Evolutionary conservation across 352 stramenopile species (phyloP).

Genomic region (Pseudoperonospora humuli): DNA sequence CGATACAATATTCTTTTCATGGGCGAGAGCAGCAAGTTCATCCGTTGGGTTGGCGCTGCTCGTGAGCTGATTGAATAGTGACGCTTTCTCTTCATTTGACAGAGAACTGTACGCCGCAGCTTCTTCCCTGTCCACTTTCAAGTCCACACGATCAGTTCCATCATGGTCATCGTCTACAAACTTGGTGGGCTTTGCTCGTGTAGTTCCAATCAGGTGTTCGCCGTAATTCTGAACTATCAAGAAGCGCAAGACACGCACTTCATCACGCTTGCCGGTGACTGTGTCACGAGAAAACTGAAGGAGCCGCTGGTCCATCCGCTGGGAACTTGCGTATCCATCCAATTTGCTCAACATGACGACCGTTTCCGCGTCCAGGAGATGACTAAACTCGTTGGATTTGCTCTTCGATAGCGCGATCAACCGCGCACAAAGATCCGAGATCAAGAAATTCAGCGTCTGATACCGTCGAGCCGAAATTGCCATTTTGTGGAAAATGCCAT

Average conservation of each 20-base stretch:
- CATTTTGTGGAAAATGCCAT: constrained; percentile 35
- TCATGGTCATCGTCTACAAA: constrained; percentile 46
- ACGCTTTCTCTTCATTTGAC: constrained; percentile 35
- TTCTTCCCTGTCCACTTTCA: constrained; percentile 45
- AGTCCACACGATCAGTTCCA: constrained; percentile 41
- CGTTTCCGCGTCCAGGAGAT: constrained; percentile 34
- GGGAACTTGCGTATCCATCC: constrained; percentile 54
- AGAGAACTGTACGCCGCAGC: constrained; percentile 29
- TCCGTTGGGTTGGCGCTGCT: constrained; percentile 19
- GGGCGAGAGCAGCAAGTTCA: constrained; percentile 54
- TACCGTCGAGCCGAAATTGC: constrained; percentile 61
- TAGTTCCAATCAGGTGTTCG: constrained; percentile 54
- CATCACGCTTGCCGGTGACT: constrained; percentile 21
- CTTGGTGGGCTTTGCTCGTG: constrained; percentile 15
- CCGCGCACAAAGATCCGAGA: constrained; percentile 66
- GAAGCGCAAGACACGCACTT: constrained; percentile 50
- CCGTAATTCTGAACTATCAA: constrained; percentile 73
- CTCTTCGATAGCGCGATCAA: constrained; percentile 45
- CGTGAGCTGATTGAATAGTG: constrained; percentile 50
- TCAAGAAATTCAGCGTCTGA: constrained; percentile 70
- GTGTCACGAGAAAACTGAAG: constrained; percentile 39
- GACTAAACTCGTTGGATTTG: constrained; percentile 26
- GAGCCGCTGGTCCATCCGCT: constrained; percentile 41
- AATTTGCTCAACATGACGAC: constrained; percentile 45
- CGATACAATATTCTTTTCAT: constrained; percentile 45